A percentile compares a stretch with the other conserved stretches of the same genome.
Conservation (phyloP, 1,284 basidiomycete genomes). For the Hemileia vastatrix region DNA sequence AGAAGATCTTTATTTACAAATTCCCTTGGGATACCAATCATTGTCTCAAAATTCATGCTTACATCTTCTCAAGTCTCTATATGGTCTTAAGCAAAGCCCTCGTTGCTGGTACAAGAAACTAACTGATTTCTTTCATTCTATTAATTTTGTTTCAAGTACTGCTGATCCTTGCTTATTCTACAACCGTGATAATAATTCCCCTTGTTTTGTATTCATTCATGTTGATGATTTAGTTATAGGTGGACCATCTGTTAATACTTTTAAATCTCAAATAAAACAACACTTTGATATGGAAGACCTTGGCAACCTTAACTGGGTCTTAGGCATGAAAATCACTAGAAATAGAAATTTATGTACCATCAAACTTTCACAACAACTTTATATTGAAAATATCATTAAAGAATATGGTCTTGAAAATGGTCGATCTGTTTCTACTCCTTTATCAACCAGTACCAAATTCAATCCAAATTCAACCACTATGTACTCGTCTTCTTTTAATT, state of each 20-base stretch:
- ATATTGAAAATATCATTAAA: too few relatives aligned
- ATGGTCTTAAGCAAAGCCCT: neutral
- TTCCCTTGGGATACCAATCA: neutral
- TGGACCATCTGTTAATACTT: neutral
- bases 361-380: neutral
- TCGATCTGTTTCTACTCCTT: too few relatives aligned
- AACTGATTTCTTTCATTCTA: neutral
- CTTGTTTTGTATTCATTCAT: neutral
- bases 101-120: neutral
- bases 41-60: neutral
- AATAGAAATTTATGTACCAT: neutral
- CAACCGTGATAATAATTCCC: neutral
- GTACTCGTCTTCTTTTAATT: too few relatives aligned
- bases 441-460: too few relatives aligned
- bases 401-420: too few relatives aligned
- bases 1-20: neutral
- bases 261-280: neutral
- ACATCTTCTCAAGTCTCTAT: neutral
- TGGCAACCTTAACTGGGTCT: neutral
- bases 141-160: neutral
- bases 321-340: neutral
- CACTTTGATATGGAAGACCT: slow-evolving; percentile 2
- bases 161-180: neutral
- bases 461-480: too few relatives aligned
- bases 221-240: neutral